Evolutionary conservation across 257 asterid genomes (phyloP).

Genomic region (Ballota nigra): DNA sequence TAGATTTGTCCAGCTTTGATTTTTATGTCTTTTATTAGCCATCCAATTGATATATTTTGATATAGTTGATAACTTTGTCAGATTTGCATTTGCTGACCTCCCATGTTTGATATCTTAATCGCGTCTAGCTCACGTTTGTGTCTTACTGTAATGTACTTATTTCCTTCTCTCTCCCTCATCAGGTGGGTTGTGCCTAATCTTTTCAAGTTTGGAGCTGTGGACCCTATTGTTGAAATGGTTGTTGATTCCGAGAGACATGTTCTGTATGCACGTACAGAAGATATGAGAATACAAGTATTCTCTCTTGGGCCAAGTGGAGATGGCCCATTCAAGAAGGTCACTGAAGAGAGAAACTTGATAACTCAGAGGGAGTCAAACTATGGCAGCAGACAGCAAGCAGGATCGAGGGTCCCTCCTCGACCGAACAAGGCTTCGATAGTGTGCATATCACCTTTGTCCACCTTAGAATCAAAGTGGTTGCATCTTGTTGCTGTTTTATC

Average conservation of each 20-base stretch:
- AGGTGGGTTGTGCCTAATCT: slow-evolving; percentile 99
- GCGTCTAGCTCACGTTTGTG: too few relatives aligned
- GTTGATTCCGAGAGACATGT: slow-evolving; percentile 88
- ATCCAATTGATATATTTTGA: not conserved
- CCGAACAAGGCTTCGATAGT: slow-evolving; percentile 72
- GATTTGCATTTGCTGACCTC: slow-evolving; percentile 1
- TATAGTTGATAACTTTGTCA: not conserved
- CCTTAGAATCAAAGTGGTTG: slow-evolving; percentile 89
- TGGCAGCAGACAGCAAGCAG: slow-evolving; percentile 79
- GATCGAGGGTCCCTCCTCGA: slow-evolving; percentile 62
- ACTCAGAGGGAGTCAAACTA: slow-evolving; percentile 73
- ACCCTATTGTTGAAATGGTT: slow-evolving; percentile 93
- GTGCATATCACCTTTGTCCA: slow-evolving; percentile 77
- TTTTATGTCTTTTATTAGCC: not conserved
- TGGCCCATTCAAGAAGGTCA: slow-evolving; percentile 87
- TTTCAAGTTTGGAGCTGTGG: slow-evolving; percentile 91
- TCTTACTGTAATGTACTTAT: not conserved
- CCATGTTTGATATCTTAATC: not conserved
- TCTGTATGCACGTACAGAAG: slow-evolving; percentile 88
- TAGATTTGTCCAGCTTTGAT: slow-evolving; percentile 5
- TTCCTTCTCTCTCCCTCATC: slow-evolving; percentile 18
- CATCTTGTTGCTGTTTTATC: slow-evolving; percentile 91
- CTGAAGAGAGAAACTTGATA: slow-evolving; percentile 87
- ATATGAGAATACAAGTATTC: slow-evolving; percentile 88
- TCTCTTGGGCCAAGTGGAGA: slow-evolving; percentile 82